Conservation (phyloP, 2,329 filamentous ascomycete genomes). For the Metarhizium sp. region DNA sequence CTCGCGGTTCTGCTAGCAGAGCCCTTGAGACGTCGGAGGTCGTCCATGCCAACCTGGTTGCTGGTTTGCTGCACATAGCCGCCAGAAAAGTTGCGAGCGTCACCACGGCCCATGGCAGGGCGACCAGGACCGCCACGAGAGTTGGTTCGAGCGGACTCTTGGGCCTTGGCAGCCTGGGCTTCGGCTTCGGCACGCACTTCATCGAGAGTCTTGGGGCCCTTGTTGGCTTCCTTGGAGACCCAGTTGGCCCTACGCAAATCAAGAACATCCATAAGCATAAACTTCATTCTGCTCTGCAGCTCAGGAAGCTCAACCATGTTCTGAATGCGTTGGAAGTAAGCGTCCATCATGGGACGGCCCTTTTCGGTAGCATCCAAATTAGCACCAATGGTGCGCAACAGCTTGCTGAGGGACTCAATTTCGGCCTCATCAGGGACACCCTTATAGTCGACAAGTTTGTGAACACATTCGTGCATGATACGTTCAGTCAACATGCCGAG, state of each 20-base stretch:
- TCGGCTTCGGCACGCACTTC: conserved; percentile 80
- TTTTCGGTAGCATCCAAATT: conserved; percentile 79
- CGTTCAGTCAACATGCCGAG: conserved; percentile 96
- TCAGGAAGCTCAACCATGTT: conserved; percentile 71
- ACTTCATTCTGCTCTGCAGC: conserved; percentile 78
- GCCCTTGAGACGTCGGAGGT: conserved; percentile 74
- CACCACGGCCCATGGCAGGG: conserved; percentile 68
- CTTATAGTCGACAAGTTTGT: conserved; percentile 92
- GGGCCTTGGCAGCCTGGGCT: conserved; percentile 72
- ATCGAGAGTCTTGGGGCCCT: conserved; percentile 93
- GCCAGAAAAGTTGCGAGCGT: conserved; percentile 74
- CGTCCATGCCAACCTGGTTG: conserved; percentile 85
- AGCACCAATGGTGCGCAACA: conserved; percentile 82
- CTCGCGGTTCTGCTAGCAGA: conserved; percentile 49
- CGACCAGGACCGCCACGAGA: conserved; percentile 59
- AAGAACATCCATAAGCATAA: conserved; percentile 93
- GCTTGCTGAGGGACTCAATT: conserved; percentile 88
- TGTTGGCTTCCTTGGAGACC: conserved; percentile 80
- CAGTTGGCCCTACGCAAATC: conserved; percentile 73
- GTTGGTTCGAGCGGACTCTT: conserved; percentile 54
- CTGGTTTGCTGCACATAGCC: conserved; percentile 63
- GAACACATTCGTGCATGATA: conserved; percentile 99
- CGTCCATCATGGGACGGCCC: conserved; percentile 78
- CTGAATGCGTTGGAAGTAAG: conserved; percentile 86
- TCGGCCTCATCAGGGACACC: conserved; percentile 90